These are phyloP conservation scores for Colletotrichum navitas DNA, from an alignment of 2,329 filamentous ascomycete species.

Conservation along the genomic window DNA sequence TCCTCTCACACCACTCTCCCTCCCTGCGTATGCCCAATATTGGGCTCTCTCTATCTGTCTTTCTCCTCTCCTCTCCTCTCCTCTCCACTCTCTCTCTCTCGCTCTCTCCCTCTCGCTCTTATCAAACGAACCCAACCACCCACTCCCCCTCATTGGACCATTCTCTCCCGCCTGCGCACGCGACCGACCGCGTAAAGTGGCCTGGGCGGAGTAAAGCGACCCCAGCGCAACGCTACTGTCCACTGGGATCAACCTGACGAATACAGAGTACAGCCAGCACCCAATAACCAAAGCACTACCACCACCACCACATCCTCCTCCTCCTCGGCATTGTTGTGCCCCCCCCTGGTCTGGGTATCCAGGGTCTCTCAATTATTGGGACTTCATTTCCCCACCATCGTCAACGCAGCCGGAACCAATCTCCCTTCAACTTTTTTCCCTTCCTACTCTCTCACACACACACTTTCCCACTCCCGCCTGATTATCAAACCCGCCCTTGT, in stretches of 20 bases:
- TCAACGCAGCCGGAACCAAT: constrained; percentile 40
- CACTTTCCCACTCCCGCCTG: constrained; percentile 16
- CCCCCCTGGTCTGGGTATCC: constrained; percentile 39
- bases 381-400: constrained; percentile 44
- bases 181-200: constrained; percentile 42
- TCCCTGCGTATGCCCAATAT: not conserved
- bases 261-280: constrained; percentile 37
- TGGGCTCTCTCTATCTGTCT: not conserved
- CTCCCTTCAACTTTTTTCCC: constrained; percentile 35
- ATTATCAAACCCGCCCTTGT: constrained; percentile 33
- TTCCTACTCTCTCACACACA: not conserved
- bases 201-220: constrained; percentile 40
- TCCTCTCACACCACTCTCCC: not conserved
- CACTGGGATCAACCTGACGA: constrained; percentile 28
- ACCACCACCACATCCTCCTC: constrained; percentile 10
- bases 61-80: not conserved
- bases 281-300: constrained; percentile 7
- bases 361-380: constrained; percentile 43
- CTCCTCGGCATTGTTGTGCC: constrained; percentile 34
- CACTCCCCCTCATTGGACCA: constrained; percentile 20
- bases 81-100: not conserved
- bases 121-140: not conserved
- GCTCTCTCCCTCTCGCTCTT: constrained; percentile 10
- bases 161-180: constrained; percentile 34
- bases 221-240: constrained; percentile 39